phyloP scores from a whole-genome alignment of 805 yeast genomes.

The Starmerella cellae region DNA sequence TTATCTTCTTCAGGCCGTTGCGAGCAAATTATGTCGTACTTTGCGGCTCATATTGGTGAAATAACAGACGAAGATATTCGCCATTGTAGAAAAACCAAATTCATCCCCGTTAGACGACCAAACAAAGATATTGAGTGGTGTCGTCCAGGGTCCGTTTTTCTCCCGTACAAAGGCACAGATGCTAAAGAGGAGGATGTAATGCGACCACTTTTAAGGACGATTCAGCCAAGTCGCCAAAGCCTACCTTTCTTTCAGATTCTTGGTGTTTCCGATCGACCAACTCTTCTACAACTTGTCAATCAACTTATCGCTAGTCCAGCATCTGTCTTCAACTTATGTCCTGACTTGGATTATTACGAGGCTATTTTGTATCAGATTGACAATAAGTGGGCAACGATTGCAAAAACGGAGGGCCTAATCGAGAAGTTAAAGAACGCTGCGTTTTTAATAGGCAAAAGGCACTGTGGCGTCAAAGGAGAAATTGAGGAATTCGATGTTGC shows the following conservation, averaged over 20 bases:
- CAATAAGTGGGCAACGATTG: constrained; percentile 10
- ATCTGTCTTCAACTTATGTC: constrained; percentile 13
- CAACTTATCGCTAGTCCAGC: constrained; percentile 4
- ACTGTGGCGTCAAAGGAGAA: neutral
- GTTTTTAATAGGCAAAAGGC: constrained; percentile 24
- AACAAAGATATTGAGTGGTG: constrained; percentile 4
- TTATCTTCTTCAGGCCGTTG: constrained; percentile 14
- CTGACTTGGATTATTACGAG: constrained; percentile 23
- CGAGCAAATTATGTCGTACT: constrained; percentile 23
- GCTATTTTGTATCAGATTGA: constrained; percentile 11
- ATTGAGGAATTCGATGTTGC: constrained; percentile 12
- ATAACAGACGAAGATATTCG: constrained; percentile 17
- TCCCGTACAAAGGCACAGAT: constrained; percentile 11
- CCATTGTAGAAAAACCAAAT: constrained; percentile 11
- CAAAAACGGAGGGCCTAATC: constrained; percentile 15
- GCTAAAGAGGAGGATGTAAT: constrained; percentile 6
- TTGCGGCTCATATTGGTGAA: constrained; percentile 22
- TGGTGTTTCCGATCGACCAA: constrained; percentile 28
- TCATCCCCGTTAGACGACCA: constrained; percentile 24
- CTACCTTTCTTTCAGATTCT: constrained; percentile 25
- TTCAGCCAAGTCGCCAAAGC: constrained; percentile 14
- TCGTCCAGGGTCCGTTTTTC: constrained; percentile 22
- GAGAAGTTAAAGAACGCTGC: constrained; percentile 21
- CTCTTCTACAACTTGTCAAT: constrained; percentile 24
- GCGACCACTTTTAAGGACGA: constrained; percentile 11